These are phyloP conservation scores for Fomitopsis schrenkii DNA, from an alignment of 1,284 basidiomycete genomes.

Conservation along the genomic window DNA sequence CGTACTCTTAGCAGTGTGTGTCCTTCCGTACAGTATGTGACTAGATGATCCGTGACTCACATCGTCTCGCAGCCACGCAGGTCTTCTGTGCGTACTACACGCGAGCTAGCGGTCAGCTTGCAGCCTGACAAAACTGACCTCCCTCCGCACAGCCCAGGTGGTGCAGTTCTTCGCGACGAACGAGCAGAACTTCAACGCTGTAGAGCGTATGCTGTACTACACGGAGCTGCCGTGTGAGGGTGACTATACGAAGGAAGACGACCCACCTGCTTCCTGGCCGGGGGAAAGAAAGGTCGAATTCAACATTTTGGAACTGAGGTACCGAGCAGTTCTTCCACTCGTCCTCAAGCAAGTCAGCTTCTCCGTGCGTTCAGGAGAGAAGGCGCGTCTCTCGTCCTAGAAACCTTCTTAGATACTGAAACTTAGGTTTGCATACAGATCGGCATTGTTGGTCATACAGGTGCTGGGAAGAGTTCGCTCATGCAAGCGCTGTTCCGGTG, in stretches of 20 bases:
- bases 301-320: slow-evolving; percentile 58
- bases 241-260: slow-evolving; percentile 35
- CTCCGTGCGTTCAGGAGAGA: slow-evolving; percentile 62
- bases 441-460: slow-evolving; percentile 74
- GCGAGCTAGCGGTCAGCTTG: no score
- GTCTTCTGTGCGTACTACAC: slow-evolving; percentile 42
- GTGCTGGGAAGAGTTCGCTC: slow-evolving; percentile 76
- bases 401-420: no score
- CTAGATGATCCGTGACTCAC: background rate
- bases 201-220: slow-evolving; percentile 63
- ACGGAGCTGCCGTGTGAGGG: slow-evolving; percentile 50
- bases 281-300: slow-evolving; percentile 60
- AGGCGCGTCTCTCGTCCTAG: slow-evolving; percentile 33
- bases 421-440: slow-evolving; percentile 32
- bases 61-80: slow-evolving; percentile 44
- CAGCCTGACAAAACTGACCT: background rate
- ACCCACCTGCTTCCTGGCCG: slow-evolving; percentile 68
- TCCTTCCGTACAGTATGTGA: no score
- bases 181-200: slow-evolving; percentile 72
- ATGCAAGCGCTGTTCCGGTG: slow-evolving; percentile 73
- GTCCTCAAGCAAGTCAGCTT: slow-evolving; percentile 71
- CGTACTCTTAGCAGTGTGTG: slow-evolving; percentile 59
- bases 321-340: slow-evolving; percentile 67
- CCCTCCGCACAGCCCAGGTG: slow-evolving; percentile 41
- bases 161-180: slow-evolving; percentile 54